Base-by-base conservation (phyloP, 805 yeast genomes). In the Lipomyces chichibuensis region DNA sequence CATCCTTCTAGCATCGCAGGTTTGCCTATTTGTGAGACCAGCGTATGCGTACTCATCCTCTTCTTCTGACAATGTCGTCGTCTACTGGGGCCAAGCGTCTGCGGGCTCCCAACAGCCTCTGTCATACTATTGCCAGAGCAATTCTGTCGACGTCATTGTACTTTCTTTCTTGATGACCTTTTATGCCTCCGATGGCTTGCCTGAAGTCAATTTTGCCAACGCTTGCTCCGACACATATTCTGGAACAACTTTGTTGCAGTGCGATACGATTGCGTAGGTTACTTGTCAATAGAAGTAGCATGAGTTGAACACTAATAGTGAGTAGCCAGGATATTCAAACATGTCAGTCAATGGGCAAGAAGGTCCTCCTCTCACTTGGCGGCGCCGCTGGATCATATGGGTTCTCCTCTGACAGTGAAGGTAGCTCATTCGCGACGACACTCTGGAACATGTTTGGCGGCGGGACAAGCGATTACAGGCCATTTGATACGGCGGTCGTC, bases 51-150 rank as follows among this genome's bases (percentile, higher is more conserved):
- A 77, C 70, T 73, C 81, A 9, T 64, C 76, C 23, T 60, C 65
- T 20, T 77, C 86, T 46, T 81, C 83, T 56, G 75, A 81, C 60
- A 88, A 89, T 72, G 86, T 90, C 54, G 96, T 88, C 33, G 82
- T 89, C 9, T 91, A 91, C 79, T 91, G 96, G 96, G 97, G 97
- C 59, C 96, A 91, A 77, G 83, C 85, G 70, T 86, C 92, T 9
- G 87, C 84, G 23, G 90, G 90, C 6, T 75, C 82, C 11, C 87
- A 85, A 72, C 75, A 80, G 20, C 73, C 75, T 7, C 75, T 85
- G 20, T 71, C 83, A 2, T 77, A 80, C 61, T 90, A 90, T 80
- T 91, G 97, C 81, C 80, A 82, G 65, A 81, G 85, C 57, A 84
- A 84, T 67, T 81, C 85, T 54, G 88, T 88, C 29, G 96, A 91